Conservation (phyloP, 2,329 filamentous ascomycete genomes). For the Seiridium unicorne region DNA sequence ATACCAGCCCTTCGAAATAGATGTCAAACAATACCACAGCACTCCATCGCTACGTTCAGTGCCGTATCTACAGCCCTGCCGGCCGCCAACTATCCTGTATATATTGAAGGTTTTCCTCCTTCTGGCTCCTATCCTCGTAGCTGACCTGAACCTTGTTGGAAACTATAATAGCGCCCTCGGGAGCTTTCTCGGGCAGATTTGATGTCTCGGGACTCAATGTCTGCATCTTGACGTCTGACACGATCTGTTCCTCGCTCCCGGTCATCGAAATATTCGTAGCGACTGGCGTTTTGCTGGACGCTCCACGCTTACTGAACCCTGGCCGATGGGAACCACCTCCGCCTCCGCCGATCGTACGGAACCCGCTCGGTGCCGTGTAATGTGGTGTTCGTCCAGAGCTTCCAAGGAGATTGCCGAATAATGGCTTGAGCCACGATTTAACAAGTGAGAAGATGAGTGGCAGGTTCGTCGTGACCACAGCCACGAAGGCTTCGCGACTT, state of each 20-base stretch:
- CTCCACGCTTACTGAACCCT: neutral
- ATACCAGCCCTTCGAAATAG: too few relatives aligned
- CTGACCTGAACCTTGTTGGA: neutral
- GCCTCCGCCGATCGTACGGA: neutral
- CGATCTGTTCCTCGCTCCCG: neutral
- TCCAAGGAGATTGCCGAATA: constrained; percentile 21
- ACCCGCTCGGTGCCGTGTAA: neutral
- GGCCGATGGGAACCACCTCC: neutral
- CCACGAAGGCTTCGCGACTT: constrained; percentile 41
- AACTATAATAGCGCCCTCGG: neutral
- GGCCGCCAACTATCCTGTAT: neutral
- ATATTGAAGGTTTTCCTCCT: neutral
- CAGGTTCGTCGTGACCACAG: constrained; percentile 39
- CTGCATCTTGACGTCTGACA: neutral
- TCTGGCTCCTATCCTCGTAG: neutral
- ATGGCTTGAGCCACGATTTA: constrained; percentile 32
- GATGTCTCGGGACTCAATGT: neutral
- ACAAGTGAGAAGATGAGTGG: constrained; percentile 44
- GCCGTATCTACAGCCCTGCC: neutral
- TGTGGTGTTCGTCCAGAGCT: neutral
- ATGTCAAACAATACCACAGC: too few relatives aligned
- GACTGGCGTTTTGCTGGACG: neutral
- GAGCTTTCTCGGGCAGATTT: neutral
- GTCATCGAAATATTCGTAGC: neutral
- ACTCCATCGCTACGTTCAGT: too few relatives aligned